Conservation (phyloP, 2,329 filamentous ascomycete species). For the Aspergillus chevalieri region DNA sequence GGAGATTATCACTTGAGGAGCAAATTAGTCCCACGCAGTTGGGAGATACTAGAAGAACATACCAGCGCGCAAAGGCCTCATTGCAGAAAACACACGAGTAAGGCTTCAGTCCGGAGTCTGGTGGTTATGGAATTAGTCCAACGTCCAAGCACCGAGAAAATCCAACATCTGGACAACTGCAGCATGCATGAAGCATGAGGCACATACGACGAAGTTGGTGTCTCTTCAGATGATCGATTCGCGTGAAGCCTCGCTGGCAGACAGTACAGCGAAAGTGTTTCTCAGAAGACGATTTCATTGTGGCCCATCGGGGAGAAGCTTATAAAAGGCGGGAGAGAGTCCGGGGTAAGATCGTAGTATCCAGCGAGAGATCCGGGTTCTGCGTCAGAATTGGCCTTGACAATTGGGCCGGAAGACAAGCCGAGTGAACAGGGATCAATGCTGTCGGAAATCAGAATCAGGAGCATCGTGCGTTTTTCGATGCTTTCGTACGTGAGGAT, state of each 20-base stretch:
- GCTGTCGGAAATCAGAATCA: too few relatives aligned
- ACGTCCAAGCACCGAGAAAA: neutral
- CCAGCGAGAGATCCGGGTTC: slow-evolving; percentile 1
- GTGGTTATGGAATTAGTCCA: slow-evolving; percentile 8
- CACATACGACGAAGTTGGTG: slow-evolving; percentile 42
- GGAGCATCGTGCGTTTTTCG: too few relatives aligned
- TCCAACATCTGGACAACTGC: neutral
- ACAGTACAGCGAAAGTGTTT: slow-evolving; percentile 41
- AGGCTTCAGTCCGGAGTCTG: slow-evolving; percentile 44
- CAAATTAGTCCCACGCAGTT: neutral
- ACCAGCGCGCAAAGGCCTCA: slow-evolving; percentile 42
- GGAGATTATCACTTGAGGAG: slow-evolving; percentile 38
- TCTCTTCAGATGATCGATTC: slow-evolving; percentile 44
- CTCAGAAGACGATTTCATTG: slow-evolving; percentile 31
- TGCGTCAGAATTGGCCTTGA: slow-evolving; percentile 8
- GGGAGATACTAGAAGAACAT: slow-evolving; percentile 11
- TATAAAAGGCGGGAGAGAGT: neutral
- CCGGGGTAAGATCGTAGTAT: neutral
- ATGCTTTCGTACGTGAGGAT: too few relatives aligned
- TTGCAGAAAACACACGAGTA: slow-evolving; percentile 43
- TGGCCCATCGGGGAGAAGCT: slow-evolving; percentile 23
- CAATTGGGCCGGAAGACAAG: too few relatives aligned
- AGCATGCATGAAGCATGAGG: slow-evolving; percentile 2
- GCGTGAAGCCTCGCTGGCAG: slow-evolving; percentile 42
- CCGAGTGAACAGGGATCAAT: too few relatives aligned